phyloP scores from a whole-genome alignment of 176 grass and related monocot genomes.

The Cocos nucifera region DNA sequence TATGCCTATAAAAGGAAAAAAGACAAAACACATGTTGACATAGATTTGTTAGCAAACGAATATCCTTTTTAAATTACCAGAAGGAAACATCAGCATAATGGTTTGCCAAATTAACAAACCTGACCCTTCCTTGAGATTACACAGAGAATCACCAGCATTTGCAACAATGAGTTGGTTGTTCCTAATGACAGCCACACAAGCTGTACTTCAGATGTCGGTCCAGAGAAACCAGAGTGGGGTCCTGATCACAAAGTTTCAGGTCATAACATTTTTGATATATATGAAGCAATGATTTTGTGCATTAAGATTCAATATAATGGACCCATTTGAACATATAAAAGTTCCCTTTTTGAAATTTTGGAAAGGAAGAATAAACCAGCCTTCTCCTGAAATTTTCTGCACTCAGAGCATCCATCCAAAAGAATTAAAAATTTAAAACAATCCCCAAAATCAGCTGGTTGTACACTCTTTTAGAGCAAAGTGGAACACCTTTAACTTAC shows the following conservation, averaged over 20 bases:
- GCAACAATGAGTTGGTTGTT: slow-evolving; percentile 68
- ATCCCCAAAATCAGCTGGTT: no score
- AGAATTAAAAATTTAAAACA: no score
- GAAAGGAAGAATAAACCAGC: no score
- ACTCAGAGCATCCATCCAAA: no score
- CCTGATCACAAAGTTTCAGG: slow-evolving; percentile 34
- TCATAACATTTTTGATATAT: slow-evolving; percentile 2
- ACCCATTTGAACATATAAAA: no score
- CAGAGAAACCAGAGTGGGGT: slow-evolving; percentile 81
- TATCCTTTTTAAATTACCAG: no score
- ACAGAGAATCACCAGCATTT: slow-evolving; percentile 96
- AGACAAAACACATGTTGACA: no score
- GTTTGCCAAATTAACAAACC: slow-evolving; percentile 34
- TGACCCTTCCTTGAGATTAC: slow-evolving; percentile 83
- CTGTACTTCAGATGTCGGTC: slow-evolving; percentile 70
- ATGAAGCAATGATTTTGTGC: background rate
- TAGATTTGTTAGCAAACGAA: no score
- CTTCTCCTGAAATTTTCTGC: no score
- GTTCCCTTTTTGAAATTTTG: no score
- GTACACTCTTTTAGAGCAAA: no score
- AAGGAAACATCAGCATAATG: background rate
- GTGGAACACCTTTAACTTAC: no score
- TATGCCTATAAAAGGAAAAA: slow-evolving; percentile 41
- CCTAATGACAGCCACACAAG: slow-evolving; percentile 87
- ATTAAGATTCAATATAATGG: background rate